These are phyloP conservation scores for Suillus weaverae DNA, from an alignment of 768 basidiomycete genomes.

Conservation along the genomic window DNA sequence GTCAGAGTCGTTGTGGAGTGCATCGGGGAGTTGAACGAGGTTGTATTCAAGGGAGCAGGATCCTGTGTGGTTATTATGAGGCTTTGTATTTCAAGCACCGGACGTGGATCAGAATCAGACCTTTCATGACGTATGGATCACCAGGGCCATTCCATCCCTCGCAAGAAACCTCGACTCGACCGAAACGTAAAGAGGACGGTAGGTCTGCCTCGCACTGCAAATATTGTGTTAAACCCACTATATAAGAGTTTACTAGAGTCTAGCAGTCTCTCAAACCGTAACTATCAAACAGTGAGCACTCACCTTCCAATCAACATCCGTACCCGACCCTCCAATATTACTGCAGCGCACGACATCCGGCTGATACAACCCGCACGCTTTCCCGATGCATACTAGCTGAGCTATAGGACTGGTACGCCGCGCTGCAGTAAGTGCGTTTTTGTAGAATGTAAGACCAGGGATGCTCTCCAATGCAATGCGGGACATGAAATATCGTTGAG, in stretches of 20 bases:
- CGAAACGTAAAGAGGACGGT: constrained; percentile 79
- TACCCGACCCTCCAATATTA: constrained; percentile 74
- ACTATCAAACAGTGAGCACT: constrained; percentile 17
- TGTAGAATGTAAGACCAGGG: constrained; percentile 76
- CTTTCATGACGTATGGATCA: constrained; percentile 84
- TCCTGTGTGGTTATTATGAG: constrained; percentile 41
- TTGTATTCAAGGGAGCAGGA: constrained; percentile 88
- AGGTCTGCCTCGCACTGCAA: constrained; percentile 88
- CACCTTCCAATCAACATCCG: constrained; percentile 91
- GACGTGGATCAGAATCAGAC: constrained; percentile 37
- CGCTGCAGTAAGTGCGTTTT: constrained; percentile 60
- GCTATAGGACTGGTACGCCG: constrained; percentile 68
- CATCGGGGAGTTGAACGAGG: constrained; percentile 64
- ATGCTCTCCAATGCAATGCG: constrained; percentile 73
- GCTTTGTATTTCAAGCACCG: neutral
- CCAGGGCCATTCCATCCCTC: constrained; percentile 88
- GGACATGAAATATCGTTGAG: constrained; percentile 45
- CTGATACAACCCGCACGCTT: constrained; percentile 70
- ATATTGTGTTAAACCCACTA: constrained; percentile 10
- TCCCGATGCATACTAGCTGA: constrained; percentile 81
- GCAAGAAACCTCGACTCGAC: constrained; percentile 82
- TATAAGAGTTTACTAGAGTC: neutral
- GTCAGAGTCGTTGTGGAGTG: constrained; percentile 24
- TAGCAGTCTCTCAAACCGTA: neutral
- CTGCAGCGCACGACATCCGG: constrained; percentile 86